Base-by-base conservation (phyloP, 2,329 filamentous ascomycete species). In the Akanthomyces muscarius region DNA sequence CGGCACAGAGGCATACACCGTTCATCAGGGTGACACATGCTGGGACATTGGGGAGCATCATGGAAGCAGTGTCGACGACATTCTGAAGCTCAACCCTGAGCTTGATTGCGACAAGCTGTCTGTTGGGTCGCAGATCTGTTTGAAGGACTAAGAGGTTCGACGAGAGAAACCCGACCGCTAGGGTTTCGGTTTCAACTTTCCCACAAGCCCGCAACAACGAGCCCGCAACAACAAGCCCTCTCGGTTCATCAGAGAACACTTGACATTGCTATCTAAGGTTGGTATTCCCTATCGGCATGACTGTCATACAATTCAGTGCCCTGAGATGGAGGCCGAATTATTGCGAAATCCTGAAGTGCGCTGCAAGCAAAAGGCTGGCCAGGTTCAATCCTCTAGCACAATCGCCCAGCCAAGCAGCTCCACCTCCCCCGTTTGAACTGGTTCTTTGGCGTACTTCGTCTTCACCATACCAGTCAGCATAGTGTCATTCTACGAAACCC, bases 1-100 rank as follows among this genome's bases (percentile, higher is more conserved):
- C 18, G 73, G 73, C 52, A 69, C 67, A 23, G 67, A 66, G 23
- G 68, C 71, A 6, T 78, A 83, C 67, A 71, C 72, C 44, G 72
- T 86, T 50, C 66, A 73, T 56, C 59, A 72, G 8, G 81, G 80
- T 5, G 81, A 86, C 65, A 83, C 80, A 8, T 85, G 83, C 70
- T 85, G 81, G 81, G 77, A 70, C 6, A 77, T 86, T 69, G 80
- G 78, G 1, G 68, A 83, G 63, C 69, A 66, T 38, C 70, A 74
- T 63, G 73, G 74, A n/a, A 64, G 81, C 62, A 73, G 71, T 48
- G 73, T 85, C 25, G 78, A 81, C 16, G 76, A 77, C 23, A 68
- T 86, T 36, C n/a, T 80, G 64, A 70, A 69, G 28, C 68, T 76
- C 44, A 86, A 86, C 63, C 55, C 71, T 23, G 75, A 72, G 1